Conservation (phyloP, 306 rosid genomes). For the Citrullus mucosospermus region DNA sequence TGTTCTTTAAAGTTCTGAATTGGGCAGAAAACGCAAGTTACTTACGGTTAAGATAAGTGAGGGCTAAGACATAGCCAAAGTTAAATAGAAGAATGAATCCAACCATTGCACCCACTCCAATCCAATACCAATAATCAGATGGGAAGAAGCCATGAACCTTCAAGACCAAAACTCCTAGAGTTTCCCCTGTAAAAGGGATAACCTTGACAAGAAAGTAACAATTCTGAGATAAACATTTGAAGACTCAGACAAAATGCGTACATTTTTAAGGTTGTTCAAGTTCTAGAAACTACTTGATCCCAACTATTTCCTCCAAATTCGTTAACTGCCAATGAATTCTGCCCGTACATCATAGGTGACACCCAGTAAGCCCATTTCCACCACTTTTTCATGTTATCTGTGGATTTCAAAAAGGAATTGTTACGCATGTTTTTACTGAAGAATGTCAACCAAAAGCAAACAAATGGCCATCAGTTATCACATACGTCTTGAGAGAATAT, state of each 20-base stretch:
- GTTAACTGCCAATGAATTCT: conserved; percentile 43
- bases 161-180: conserved; percentile 37
- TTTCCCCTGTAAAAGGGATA: conserved; percentile 20
- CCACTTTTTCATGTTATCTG: conserved; percentile 40
- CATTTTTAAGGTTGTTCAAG: neutral
- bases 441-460: neutral
- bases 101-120: conserved; percentile 47
- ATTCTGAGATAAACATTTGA: neutral
- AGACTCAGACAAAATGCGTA: neutral
- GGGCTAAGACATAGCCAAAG: conserved; percentile 27
- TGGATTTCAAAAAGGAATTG: neutral
- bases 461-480: neutral
- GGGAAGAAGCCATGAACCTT: conserved; percentile 40
- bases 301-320: conserved; percentile 56
- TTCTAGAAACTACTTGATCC: conserved; percentile 33
- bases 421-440: neutral
- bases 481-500: conserved; percentile 57
- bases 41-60: conserved; percentile 46
- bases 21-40: neutral
- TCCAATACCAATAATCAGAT: conserved; percentile 53
- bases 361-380: conserved; percentile 78
- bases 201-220: conserved; percentile 18
- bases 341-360: conserved; percentile 59
- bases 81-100: conserved; percentile 41
- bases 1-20: neutral